Conservation (phyloP, 208 protist species). For the Leishmania guyanensis region DNA sequence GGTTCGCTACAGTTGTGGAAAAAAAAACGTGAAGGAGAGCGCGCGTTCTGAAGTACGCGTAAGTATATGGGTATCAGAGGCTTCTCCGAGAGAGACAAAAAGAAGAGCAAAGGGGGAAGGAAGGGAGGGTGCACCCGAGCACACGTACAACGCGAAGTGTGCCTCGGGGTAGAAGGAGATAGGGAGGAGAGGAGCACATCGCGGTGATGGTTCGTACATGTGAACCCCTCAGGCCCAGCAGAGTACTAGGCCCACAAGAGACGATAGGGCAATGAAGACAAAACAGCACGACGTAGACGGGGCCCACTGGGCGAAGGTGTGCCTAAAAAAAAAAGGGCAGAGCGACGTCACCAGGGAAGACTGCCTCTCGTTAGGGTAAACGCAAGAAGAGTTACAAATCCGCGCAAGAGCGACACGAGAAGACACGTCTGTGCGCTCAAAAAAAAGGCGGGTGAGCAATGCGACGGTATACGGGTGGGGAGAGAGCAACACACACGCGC, state of each 20-base stretch:
- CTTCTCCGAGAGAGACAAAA: background rate
- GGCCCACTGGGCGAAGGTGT: background rate
- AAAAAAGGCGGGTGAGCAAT: background rate
- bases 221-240: background rate
- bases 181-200: background rate
- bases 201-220: background rate
- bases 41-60: background rate
- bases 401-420: background rate
- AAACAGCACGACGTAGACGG: background rate
- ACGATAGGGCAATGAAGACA: background rate
- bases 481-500: background rate
- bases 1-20: background rate
- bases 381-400: background rate
- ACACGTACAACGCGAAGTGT: background rate
- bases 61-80: background rate
- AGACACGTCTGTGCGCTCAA: background rate
- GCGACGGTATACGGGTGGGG: background rate
- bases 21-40: background rate
- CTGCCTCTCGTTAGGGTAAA: too few species aligned
- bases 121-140: background rate
- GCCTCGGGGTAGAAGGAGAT: background rate
- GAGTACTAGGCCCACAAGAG: background rate
- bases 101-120: background rate
- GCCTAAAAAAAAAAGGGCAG: background rate
- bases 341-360: too few species aligned